Evolutionary conservation across 176 grass and related monocot species (phyloP).

Genomic region (Oryza rufipogon): DNA sequence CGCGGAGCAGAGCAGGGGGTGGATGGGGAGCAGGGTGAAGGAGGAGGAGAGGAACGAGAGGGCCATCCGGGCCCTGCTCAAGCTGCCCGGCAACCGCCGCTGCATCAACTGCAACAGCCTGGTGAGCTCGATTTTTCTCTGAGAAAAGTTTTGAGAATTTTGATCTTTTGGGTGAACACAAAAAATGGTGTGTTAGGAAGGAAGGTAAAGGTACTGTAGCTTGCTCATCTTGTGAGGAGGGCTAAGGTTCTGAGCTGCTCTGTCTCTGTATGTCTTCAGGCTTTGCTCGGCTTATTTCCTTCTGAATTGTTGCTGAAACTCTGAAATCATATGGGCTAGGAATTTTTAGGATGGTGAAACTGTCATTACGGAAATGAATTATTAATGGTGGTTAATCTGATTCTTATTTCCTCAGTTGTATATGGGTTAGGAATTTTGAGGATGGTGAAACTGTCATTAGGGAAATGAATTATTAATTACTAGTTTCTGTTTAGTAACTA

Average conservation of each 20-base stretch:
- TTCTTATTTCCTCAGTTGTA: background rate
- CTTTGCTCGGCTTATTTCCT: background rate
- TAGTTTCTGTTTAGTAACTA: background rate
- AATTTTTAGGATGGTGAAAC: background rate
- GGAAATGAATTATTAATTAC: background rate
- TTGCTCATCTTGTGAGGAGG: background rate
- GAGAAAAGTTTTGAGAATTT: background rate
- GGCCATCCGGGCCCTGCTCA: slow-evolving; percentile 54
- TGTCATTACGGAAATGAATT: background rate
- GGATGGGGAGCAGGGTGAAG: slow-evolving; percentile 61
- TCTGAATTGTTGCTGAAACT: background rate
- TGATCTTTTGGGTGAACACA: background rate
- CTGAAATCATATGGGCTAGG: no score
- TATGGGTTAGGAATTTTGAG: background rate
- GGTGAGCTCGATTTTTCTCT: slow-evolving; percentile 26
- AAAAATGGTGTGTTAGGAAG: background rate
- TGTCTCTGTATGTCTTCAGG: background rate
- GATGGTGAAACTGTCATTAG: background rate
- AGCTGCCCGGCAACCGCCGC: slow-evolving; percentile 57
- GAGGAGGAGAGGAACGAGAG: slow-evolving; percentile 73
- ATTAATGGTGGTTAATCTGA: no score
- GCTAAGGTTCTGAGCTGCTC: background rate
- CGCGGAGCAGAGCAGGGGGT: background rate
- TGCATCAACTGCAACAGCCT: slow-evolving; percentile 75
- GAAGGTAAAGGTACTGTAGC: background rate